Percentiles rank a stretch among this genome's conserved stretches.
Conservation (phyloP, 768 basidiomycete genomes). For the Daedalea quercina region DNA sequence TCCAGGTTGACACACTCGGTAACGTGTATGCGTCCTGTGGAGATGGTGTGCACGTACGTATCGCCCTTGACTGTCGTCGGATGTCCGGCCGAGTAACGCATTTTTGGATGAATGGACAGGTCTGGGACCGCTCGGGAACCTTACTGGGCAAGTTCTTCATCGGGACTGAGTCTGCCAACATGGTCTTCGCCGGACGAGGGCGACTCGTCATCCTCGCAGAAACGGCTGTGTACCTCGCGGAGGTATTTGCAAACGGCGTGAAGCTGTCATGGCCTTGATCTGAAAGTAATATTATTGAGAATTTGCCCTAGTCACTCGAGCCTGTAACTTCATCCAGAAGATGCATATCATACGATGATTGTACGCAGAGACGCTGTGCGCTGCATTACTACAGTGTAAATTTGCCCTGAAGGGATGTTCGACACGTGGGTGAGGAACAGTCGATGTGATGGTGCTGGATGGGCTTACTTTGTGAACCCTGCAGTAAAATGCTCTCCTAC, state of each 20-base stretch:
- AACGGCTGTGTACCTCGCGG: conserved; percentile 31
- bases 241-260: conserved; percentile 28
- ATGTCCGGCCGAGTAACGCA: background rate
- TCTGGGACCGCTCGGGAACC: conserved; percentile 47
- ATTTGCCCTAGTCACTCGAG: too few species aligned
- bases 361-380: too few species aligned
- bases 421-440: too few species aligned
- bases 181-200: conserved; percentile 34
- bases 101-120: conserved; percentile 22
- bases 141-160: conserved; percentile 64
- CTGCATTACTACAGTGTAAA: too few species aligned
- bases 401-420: too few species aligned
- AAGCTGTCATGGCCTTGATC: conserved; percentile 23
- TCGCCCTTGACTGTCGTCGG: background rate
- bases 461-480: too few species aligned
- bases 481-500: too few species aligned
- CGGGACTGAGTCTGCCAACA: conserved; percentile 28
- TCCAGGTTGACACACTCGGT: conserved; percentile 55
- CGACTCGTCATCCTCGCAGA: conserved; percentile 34
- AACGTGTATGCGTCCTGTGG: conserved; percentile 65
- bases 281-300: background rate
- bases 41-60: conserved; percentile 58
- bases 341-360: too few species aligned
- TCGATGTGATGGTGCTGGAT: too few species aligned
- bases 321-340: too few species aligned